Percentiles rank a stretch among this genome's conserved stretches.
Evolutionary conservation across 345 rosid species (phyloP).

Genomic region (Salix suchowensis): DNA sequence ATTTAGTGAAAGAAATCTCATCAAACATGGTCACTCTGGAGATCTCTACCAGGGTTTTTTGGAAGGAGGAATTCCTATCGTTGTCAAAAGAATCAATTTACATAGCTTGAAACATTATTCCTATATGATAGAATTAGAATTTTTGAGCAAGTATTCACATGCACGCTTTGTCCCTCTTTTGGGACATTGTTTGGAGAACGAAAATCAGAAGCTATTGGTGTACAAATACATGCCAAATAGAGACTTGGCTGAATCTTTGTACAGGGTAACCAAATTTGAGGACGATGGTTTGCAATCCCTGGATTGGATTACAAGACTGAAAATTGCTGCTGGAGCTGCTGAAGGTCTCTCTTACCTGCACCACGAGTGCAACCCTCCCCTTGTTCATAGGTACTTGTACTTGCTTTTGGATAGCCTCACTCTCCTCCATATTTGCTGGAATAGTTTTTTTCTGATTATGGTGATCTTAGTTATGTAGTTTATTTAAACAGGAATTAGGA

Average conservation of each 20-base stretch:
- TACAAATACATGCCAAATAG: slow-evolving; percentile 26
- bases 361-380: slow-evolving; percentile 31
- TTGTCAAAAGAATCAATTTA: slow-evolving; percentile 16
- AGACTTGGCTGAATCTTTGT: slow-evolving; percentile 26
- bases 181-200: slow-evolving; percentile 29
- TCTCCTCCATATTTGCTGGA: slow-evolving; percentile 5
- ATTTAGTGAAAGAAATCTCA: slow-evolving; percentile 22
- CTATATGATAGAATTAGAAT: slow-evolving; percentile 16
- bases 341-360: slow-evolving; percentile 30
- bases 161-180: slow-evolving; percentile 23
- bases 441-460: background rate
- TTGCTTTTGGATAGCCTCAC: background rate
- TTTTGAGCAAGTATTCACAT: slow-evolving; percentile 23
- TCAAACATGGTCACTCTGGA: slow-evolving; percentile 31
- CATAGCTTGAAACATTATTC: slow-evolving; percentile 10
- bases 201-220: slow-evolving; percentile 23
- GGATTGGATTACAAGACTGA: slow-evolving; percentile 33
- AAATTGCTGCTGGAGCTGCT: slow-evolving; percentile 33
- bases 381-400: slow-evolving; percentile 29
- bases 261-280: slow-evolving; percentile 7
- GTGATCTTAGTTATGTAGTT: background rate
- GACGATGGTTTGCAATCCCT: slow-evolving; percentile 18
- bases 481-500: background rate
- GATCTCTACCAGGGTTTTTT: slow-evolving; percentile 21
- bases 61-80: slow-evolving; percentile 19